A percentile compares a stretch with the other conserved stretches of the same genome.
Evolutionary conservation across 805 yeast species (phyloP).

Genomic region (Peterozyma toletana): DNA sequence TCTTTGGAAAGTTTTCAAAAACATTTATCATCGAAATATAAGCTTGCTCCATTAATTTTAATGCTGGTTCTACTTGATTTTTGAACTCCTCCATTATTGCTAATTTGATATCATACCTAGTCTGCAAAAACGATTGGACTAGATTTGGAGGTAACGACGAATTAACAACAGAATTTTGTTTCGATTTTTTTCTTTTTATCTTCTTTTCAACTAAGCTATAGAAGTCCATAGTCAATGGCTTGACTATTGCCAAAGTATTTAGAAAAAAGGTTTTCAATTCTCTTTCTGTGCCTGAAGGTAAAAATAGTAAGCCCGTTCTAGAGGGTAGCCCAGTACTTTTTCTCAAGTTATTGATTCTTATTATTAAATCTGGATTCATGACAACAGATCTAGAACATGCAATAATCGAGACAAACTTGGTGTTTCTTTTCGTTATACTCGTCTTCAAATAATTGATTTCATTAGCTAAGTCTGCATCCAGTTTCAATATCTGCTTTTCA

Average conservation of each 20-base stretch:
- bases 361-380: conserved; percentile 23
- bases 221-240: conserved; percentile 35
- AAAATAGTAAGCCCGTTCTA: conserved; percentile 34
- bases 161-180: conserved; percentile 6
- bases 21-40: conserved; percentile 42
- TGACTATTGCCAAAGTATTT: conserved; percentile 26
- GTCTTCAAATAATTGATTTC: conserved; percentile 28
- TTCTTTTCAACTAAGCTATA: conserved; percentile 32
- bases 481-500: conserved; percentile 12
- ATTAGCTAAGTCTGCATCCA: conserved; percentile 25
- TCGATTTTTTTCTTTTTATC: conserved; percentile 28
- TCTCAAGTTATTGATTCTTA: conserved; percentile 28
- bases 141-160: conserved; percentile 9
- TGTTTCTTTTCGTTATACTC: conserved; percentile 19
- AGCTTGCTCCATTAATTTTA: conserved; percentile 43
- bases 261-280: conserved; percentile 33
- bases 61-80: conserved; percentile 38
- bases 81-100: conserved; percentile 44
- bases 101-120: conserved; percentile 43
- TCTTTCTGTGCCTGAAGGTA: conserved; percentile 31
- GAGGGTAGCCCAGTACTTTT: conserved; percentile 34
- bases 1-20: conserved; percentile 20
- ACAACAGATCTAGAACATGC: conserved; percentile 22
- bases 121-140: conserved; percentile 29
- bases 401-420: conserved; percentile 27